Percentiles rank a stretch among this genome's conserved stretches.
phyloP scores from a whole-genome alignment of 2,329 filamentous ascomycete genomes.

The Neoascochyta sp. region DNA sequence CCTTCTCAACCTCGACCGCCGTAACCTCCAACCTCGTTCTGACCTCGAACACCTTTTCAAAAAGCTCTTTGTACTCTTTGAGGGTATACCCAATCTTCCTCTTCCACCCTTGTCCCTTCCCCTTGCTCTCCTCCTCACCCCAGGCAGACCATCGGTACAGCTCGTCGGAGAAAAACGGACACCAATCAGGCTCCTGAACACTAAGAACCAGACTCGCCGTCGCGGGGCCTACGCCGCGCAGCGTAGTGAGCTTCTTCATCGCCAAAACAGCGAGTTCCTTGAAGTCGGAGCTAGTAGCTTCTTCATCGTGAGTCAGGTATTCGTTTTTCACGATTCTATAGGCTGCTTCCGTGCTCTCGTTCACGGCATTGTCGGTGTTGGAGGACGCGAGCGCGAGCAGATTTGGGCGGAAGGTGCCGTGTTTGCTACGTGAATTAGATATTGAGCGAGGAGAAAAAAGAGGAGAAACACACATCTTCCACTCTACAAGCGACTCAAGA shows the following conservation, averaged over 20 bases:
- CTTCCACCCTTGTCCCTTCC: conserved; percentile 42
- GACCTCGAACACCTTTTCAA: conserved; percentile 32
- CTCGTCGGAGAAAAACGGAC: conserved; percentile 79
- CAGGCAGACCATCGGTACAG: conserved; percentile 68
- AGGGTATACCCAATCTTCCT: conserved; percentile 63
- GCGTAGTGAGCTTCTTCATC: conserved; percentile 53
- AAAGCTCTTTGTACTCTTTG: conserved; percentile 64
- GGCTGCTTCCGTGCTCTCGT: conserved; percentile 51
- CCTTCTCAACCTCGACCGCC: conserved; percentile 65
- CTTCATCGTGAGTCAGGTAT: conserved; percentile 3
- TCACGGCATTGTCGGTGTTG: conserved; percentile 53
- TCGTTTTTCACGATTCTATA: no score
- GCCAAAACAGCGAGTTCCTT: no score
- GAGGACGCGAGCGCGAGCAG: conserved; percentile 51
- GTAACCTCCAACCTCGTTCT: conserved; percentile 28
- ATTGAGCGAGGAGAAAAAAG: background rate
- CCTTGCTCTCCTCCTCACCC: conserved; percentile 44
- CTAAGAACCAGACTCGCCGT: conserved; percentile 72
- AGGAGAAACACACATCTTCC: conserved; percentile 34
- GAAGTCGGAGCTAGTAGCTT: conserved; percentile 2
- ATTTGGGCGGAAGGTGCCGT: conserved; percentile 50
- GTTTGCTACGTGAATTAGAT: conserved; percentile 37
- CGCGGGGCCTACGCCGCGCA: conserved; percentile 76
- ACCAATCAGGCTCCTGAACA: conserved; percentile 55
- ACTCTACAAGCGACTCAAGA: conserved; percentile 36